A percentile compares a stretch with the other conserved stretches of the same genome.
Conservation (phyloP, 2,329 filamentous ascomycete genomes). For the Zasmidium cellare region DNA sequence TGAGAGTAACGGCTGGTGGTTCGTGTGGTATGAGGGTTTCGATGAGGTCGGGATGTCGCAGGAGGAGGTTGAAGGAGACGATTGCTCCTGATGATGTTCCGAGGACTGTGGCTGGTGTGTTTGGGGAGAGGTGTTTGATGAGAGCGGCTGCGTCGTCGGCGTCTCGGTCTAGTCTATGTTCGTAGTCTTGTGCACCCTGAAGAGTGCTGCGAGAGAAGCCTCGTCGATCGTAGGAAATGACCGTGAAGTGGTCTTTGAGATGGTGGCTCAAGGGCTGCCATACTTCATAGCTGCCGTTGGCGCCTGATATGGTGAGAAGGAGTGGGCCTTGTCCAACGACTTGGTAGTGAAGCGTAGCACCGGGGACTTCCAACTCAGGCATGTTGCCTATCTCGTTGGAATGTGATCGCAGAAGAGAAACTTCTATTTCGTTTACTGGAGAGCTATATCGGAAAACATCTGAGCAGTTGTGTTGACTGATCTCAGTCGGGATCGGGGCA, state of each 20-base stretch:
- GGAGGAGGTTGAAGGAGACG: constrained; percentile 12
- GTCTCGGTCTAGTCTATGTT: constrained; percentile 30
- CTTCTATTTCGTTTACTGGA: too few species aligned
- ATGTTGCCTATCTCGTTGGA: too few species aligned
- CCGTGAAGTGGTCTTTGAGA: constrained; percentile 29
- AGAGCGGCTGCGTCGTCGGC: constrained; percentile 32
- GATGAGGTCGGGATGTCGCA: constrained; percentile 12
- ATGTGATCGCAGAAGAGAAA: too few species aligned
- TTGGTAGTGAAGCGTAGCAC: constrained; percentile 33
- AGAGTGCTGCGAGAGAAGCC: constrained; percentile 23
- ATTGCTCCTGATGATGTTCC: constrained; percentile 19
- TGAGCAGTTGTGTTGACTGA: too few species aligned
- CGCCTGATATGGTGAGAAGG: constrained; percentile 36
- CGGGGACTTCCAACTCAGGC: constrained; percentile 26
- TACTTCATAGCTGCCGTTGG: constrained; percentile 30
- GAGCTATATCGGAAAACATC: too few species aligned
- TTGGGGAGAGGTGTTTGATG: constrained; percentile 15
- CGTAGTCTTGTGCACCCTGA: constrained; percentile 26
- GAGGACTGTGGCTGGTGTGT: constrained; percentile 15
- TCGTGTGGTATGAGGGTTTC: constrained; percentile 14
- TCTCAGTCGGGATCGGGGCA: too few species aligned
- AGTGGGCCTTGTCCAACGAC: constrained; percentile 31
- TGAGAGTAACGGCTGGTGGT: constrained; percentile 14
- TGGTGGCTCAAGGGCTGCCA: constrained; percentile 25
- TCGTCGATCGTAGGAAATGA: constrained; percentile 33